Evolutionary conservation across 768 basidiomycete species (phyloP), one percentile per base, ranked within the genome.

Genomic region (Rhizopogon vesiculosus): DNA sequence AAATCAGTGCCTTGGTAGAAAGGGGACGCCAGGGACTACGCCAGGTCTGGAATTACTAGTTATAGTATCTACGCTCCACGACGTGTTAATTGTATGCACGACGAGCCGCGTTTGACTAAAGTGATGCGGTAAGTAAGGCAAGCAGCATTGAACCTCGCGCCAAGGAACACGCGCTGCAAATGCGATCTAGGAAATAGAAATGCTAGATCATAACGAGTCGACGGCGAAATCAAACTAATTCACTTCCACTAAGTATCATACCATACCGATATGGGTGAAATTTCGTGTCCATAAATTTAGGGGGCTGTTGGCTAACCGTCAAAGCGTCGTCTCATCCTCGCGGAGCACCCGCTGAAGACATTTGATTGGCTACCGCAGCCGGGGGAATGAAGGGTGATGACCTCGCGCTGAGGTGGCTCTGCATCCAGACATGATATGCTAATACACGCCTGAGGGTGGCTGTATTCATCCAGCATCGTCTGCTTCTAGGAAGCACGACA

Each of bases 1-100:
- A 49, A 49, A 49, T 49, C 48, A 49, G 48, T 49, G 35, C 48
- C 48, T 49, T 22, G 48, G 35, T 33, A 22, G 48, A 15, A 49
- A 22, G 25, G 22, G 8, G n/a, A 22, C 22, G 48, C 19, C 35
- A 33, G n/a, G 45, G 44, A 46, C 18, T 48, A 12, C 18, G 10
- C 10, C 35, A 35, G 35, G 35, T 15, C 33, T 35, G 19, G 48
- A 49, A 38, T 38, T 19, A 22, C 48, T 35, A 49, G 48, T 35
- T 49, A 49, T 49, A 49, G 10, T 12, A 35, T 35, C 22, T 22
- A 22, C 22, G 46, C 19, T 49, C 33, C 33, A 49, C 15, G 15
- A 16, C 7, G 16, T n/a, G 16, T n/a, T 40, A 40, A 40, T 16
- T 48, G 46, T 38, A 19, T 22, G 31, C 22, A 49, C 19, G 35